phyloP scores from a whole-genome alignment of 2,329 filamentous ascomycete genomes.

The Sporothrix schenckii region DNA sequence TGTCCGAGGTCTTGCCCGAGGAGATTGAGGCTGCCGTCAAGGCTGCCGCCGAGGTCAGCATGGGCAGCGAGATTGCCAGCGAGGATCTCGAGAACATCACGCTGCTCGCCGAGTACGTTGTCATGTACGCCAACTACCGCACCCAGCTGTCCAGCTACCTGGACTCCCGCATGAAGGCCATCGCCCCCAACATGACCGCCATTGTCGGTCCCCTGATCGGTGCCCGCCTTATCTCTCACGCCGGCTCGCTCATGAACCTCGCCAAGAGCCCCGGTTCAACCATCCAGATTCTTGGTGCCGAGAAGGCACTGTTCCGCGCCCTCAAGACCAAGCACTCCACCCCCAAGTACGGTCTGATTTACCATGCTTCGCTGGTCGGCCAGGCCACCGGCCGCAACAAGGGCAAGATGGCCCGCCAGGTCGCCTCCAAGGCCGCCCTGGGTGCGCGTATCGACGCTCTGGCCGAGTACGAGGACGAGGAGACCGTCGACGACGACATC shows the following conservation, averaged over 20 bases:
- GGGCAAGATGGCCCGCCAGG: slow-evolving; percentile 97
- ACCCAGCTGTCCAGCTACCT: slow-evolving; percentile 86
- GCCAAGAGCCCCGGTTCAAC: slow-evolving; percentile 95
- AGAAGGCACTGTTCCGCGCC: slow-evolving; percentile 97
- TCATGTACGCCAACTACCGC: slow-evolving; percentile 88
- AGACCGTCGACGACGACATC: slow-evolving; percentile 82
- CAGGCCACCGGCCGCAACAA: slow-evolving; percentile 98
- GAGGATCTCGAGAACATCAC: slow-evolving; percentile 94
- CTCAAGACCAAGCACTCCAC: slow-evolving; percentile 99
- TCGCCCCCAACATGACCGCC: slow-evolving; percentile 92
- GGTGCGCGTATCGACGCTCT: slow-evolving; percentile 92
- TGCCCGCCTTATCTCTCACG: slow-evolving; percentile 90
- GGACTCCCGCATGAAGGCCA: slow-evolving; percentile 90
- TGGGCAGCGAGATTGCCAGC: slow-evolving; percentile 95
- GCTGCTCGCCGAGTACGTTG: slow-evolving; percentile 88
- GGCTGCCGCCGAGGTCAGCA: slow-evolving; percentile 91
- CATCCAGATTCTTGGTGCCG: slow-evolving; percentile 95
- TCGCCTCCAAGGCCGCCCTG: slow-evolving; percentile 89
- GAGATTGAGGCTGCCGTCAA: slow-evolving; percentile 92
- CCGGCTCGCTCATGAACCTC: slow-evolving; percentile 90
- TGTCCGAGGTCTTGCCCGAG: slow-evolving; percentile 90
- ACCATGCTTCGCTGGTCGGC: slow-evolving; percentile 89
- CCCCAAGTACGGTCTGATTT: slow-evolving; percentile 95
- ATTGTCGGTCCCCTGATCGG: slow-evolving; percentile 93
- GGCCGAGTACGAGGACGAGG: slow-evolving; percentile 73